Evolutionary conservation across 139 green algal species (phyloP).

Genomic region (Picochlorum sp.): DNA sequence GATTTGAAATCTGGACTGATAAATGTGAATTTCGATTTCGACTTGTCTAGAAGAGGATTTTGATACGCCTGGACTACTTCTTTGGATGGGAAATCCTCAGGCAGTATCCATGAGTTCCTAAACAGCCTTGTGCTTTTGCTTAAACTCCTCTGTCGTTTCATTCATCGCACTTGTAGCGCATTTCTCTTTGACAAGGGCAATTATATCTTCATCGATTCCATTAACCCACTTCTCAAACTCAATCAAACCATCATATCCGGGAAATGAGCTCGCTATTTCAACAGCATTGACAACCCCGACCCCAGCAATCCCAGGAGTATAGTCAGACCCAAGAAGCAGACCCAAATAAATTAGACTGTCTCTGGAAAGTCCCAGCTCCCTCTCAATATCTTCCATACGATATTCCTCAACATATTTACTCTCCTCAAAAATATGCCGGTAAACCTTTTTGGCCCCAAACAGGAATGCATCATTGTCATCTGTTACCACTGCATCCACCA

Average conservation of each 20-base stretch:
- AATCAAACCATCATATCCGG: constrained; percentile 35
- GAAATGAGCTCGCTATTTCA: constrained; percentile 80
- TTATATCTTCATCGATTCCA: constrained; percentile 28
- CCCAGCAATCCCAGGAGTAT: constrained; percentile 74
- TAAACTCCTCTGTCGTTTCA: constrained; percentile 40
- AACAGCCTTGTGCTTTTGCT: constrained; percentile 45
- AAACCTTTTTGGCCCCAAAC: constrained; percentile 85
- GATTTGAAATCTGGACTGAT: constrained; percentile 58
- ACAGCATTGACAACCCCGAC: constrained; percentile 95
- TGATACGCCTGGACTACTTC: constrained; percentile 50
- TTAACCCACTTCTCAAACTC: constrained; percentile 59
- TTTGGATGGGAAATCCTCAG: constrained; percentile 57
- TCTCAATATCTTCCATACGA: constrained; percentile 55
- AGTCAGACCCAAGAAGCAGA: constrained; percentile 90
- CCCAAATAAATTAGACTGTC: constrained; percentile 67
- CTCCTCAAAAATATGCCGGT: constrained; percentile 70
- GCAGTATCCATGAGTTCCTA: constrained; percentile 61
- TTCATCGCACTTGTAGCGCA: not conserved
- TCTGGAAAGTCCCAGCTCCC: constrained; percentile 72
- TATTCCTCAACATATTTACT: constrained; percentile 94
- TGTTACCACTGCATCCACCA: constrained; percentile 95
- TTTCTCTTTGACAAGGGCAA: constrained; percentile 18
- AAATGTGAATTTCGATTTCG: constrained; percentile 53
- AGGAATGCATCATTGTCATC: constrained; percentile 98
- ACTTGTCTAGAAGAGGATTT: constrained; percentile 31